Conservation (phyloP, 305 asterid species). For the Euphrasia arctica region DNA sequence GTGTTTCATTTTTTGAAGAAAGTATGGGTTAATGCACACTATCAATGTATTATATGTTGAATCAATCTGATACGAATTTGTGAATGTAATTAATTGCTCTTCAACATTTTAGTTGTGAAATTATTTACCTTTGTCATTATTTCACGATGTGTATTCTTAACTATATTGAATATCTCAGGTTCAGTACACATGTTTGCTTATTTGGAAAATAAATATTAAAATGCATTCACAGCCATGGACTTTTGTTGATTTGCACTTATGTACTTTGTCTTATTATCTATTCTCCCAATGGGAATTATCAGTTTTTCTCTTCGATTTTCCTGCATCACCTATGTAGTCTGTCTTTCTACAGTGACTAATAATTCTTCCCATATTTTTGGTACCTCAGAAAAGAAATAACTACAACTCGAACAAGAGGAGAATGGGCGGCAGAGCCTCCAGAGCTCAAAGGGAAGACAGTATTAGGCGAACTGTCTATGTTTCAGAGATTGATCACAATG, state of each 20-base stretch:
- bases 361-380: conserved; percentile 10
- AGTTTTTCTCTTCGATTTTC: not conserved
- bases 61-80: too few species aligned
- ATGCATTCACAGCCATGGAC: not conserved
- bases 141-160: not conserved
- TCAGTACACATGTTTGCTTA: not conserved
- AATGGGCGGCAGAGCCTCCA: conserved; percentile 62
- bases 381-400: conserved; percentile 63
- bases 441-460: conserved; percentile 91
- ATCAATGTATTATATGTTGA: too few species aligned
- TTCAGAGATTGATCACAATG: conserved; percentile 83
- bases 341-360: not conserved
- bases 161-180: not conserved
- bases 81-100: not conserved
- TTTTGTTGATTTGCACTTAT: not conserved
- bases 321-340: not conserved
- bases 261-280: not conserved
- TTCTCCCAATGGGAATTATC: not conserved
- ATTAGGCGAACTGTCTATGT: conserved; percentile 94
- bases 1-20: not conserved
- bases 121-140: not conserved
- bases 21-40: not conserved
- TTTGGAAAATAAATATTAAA: not conserved
- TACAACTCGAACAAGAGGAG: conserved; percentile 59
- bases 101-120: conserved; percentile 16